Evolutionary conservation across 257 asterid species (phyloP).

Genomic region (Coffea eugenioides): DNA sequence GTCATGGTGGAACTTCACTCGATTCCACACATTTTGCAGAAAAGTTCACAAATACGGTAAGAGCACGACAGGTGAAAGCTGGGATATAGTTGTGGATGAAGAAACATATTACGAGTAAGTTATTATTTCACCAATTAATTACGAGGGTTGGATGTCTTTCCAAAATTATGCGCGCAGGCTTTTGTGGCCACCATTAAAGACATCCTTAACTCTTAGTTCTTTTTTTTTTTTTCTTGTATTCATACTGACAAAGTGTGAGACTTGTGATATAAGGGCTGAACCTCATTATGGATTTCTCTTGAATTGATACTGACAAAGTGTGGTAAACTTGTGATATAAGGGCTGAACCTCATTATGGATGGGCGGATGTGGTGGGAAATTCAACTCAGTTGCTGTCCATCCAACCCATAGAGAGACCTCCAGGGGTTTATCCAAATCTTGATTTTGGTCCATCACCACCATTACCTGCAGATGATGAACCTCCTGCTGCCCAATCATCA

Average conservation of each 20-base stretch:
- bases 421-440: constrained; percentile 76
- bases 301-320: no score
- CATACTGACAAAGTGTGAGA: not conserved
- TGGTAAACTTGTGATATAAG: constrained; percentile 33
- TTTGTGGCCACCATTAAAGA: no score
- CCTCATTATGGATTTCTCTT: constrained; percentile 78
- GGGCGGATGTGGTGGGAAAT: constrained; percentile 99
- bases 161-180: not conserved
- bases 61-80: constrained; percentile 97
- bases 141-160: not conserved
- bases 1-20: not conserved
- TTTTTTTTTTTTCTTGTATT: not conserved
- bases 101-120: constrained; percentile 93
- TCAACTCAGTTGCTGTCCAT: constrained; percentile 82
- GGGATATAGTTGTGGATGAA: constrained; percentile 97
- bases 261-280: constrained; percentile 65
- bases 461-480: constrained; percentile 30
- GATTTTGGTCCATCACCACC: constrained; percentile 62
- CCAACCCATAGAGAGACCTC: constrained; percentile 83
- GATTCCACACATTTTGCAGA: constrained; percentile 35
- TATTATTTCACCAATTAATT: not conserved
- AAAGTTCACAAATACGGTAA: constrained; percentile 98
- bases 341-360: constrained; percentile 99
- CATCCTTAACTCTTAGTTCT: no score
- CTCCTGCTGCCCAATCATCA: constrained; percentile 30